These are phyloP conservation scores for Agaricus bisporus DNA, from an alignment of 768 basidiomycete genomes.

Conservation along the genomic window DNA sequence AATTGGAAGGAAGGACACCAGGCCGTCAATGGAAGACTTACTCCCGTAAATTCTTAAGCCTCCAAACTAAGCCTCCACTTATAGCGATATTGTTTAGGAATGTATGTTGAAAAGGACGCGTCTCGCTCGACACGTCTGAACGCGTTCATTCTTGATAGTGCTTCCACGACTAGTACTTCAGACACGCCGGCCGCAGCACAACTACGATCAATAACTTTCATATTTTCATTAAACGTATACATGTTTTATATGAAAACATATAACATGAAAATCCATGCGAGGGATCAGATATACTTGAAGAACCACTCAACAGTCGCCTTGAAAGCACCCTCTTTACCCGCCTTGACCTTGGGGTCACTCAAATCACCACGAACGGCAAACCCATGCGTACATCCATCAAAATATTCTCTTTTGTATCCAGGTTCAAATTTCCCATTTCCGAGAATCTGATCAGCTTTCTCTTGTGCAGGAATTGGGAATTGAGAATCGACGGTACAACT, in stretches of 20 bases:
- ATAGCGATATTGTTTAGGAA: too few species aligned
- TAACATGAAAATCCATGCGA: constrained; percentile 20
- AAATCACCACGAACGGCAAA: constrained; percentile 48
- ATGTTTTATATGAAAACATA: not conserved
- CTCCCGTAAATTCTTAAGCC: too few species aligned
- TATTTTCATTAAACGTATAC: not conserved
- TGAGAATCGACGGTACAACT: constrained; percentile 46
- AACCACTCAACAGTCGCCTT: constrained; percentile 52
- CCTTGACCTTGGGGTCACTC: constrained; percentile 45
- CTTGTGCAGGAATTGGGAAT: constrained; percentile 44
- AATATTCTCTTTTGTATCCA: constrained; percentile 46
- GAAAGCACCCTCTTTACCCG: constrained; percentile 61
- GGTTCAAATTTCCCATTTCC: constrained; percentile 37
- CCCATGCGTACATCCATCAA: constrained; percentile 43
- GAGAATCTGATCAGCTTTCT: constrained; percentile 43
- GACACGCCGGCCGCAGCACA: not conserved
- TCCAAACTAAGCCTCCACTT: too few species aligned
- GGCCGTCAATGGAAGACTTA: too few species aligned
- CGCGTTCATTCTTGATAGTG: too few species aligned
- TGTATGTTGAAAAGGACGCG: too few species aligned
- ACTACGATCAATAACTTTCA: not conserved
- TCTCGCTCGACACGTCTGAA: too few species aligned
- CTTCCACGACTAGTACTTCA: not conserved
- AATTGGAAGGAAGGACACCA: too few species aligned
- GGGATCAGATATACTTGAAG: constrained; percentile 24